Conservation (phyloP, 2,329 filamentous ascomycete genomes). For the Aurifilum marmelostoma region DNA sequence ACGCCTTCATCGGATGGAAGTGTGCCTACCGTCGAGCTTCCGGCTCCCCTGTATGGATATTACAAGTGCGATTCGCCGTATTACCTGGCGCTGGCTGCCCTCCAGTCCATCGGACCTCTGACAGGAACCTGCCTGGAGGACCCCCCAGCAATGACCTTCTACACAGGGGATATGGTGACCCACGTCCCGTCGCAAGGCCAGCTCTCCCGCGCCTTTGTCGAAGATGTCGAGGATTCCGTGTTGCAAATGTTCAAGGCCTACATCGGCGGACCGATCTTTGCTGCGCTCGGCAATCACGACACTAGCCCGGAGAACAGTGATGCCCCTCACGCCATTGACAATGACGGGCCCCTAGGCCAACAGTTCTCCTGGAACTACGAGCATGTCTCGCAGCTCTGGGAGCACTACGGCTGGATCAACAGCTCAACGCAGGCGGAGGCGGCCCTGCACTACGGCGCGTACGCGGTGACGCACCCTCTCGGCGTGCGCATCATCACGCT, state of each 20-base stretch:
- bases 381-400: slow-evolving; percentile 58
- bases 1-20: slow-evolving; percentile 40
- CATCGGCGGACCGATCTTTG: slow-evolving; percentile 58
- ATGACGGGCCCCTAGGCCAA: slow-evolving; percentile 50
- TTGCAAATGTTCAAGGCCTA: slow-evolving; percentile 60
- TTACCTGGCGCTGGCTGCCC: slow-evolving; percentile 57
- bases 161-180: slow-evolving; percentile 60
- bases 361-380: slow-evolving; percentile 63
- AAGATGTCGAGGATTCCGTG: slow-evolving; percentile 56
- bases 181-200: slow-evolving; percentile 54
- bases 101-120: slow-evolving; percentile 58
- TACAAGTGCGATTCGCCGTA: slow-evolving; percentile 63
- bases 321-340: slow-evolving; percentile 54
- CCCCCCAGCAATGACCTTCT: slow-evolving; percentile 56
- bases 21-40: slow-evolving; percentile 46
- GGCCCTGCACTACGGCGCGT: slow-evolving; percentile 57
- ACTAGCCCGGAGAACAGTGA: slow-evolving; percentile 57
- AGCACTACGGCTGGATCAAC: slow-evolving; percentile 59
- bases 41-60: slow-evolving; percentile 57
- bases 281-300: slow-evolving; percentile 62
- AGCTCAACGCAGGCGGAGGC: slow-evolving; percentile 49
- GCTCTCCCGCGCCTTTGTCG: slow-evolving; percentile 54
- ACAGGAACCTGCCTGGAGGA: slow-evolving; percentile 54
- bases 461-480: slow-evolving; percentile 56
- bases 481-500: slow-evolving; percentile 52